A percentile compares a stretch with the other conserved stretches of the same genome.
phyloP scores from a whole-genome alignment of 2,329 filamentous ascomycete species.

The Iodosphaeria phyllophila region DNA sequence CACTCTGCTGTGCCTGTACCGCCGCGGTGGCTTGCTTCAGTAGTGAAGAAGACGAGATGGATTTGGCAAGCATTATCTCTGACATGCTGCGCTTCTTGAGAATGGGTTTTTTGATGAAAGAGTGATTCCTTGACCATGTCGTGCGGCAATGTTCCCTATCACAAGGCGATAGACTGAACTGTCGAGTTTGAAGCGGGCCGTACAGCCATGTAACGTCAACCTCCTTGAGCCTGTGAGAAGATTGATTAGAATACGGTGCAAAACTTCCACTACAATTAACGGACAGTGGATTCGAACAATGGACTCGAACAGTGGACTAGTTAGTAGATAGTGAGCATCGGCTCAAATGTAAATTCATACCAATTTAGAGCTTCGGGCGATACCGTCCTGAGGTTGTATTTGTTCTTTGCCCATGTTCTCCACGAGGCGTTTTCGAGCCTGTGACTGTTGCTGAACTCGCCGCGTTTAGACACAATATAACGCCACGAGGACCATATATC shows the following conservation, averaged over 20 bases:
- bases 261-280: too few species aligned
- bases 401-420: conserved; percentile 90
- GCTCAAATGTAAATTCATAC: too few species aligned
- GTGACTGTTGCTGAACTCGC: conserved; percentile 62
- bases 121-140: conserved; percentile 33
- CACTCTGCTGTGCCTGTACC: conserved; percentile 60
- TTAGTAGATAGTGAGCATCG: conserved; percentile 6
- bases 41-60: conserved; percentile 71
- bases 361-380: conserved; percentile 88
- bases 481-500: conserved; percentile 97
- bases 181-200: conserved; percentile 67
- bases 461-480: conserved; percentile 67
- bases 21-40: conserved; percentile 78
- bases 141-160: conserved; percentile 21
- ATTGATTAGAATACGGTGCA: conserved; percentile 16
- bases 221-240: conserved; percentile 62
- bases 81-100: conserved; percentile 95
- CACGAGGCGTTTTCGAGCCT: conserved; percentile 91
- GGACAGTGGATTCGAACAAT: too few species aligned
- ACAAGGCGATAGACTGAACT: conserved; percentile 30
- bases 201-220: conserved; percentile 97
- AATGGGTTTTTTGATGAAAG: conserved; percentile 75
- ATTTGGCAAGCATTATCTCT: conserved; percentile 82
- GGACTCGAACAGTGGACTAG: too few species aligned
- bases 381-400: conserved; percentile 71